Evolutionary conservation across 768 basidiomycete species (phyloP), one percentile per base, ranked within the genome.

Genomic region (Amanita molliuscula): DNA sequence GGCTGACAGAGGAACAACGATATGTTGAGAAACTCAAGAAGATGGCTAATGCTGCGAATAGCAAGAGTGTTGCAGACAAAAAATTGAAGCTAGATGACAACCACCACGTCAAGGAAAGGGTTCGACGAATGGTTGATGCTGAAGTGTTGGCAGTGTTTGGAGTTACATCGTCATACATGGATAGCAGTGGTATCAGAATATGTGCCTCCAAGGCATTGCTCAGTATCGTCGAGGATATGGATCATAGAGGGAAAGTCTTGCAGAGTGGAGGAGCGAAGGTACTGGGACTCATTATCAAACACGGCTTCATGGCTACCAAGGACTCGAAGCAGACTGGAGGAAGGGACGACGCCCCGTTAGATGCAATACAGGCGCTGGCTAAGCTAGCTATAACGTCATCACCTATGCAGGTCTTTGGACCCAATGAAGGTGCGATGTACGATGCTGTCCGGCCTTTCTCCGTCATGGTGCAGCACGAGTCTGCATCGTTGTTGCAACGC

Each of bases 301-400:
- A 70, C 16, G 61, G 68, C 2, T 48, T 73, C 20, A 62, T 72
- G n/a, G 38, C 64, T 9, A 55, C 67, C 15, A 56, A 60, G 6
- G 47, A 56, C 16, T 58, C 61, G 20, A 54, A 51, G 9, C 51
- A 59, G 38, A 48, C 64, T 25, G 52, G 61, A 23, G 58, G 63
- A 35, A 53, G 78, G 10, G 76, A 77, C 38, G 58, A 65, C 4
- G 55, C 68, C 0, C 71, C 76, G 42, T 67, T 91, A 10, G 69
- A 77, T 15, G 73, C 91, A 1, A 78, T 89, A 23, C 95, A 98
- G 63, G 93, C 92, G 2, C 69, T 96, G 23, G 89, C 93, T 13
- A 96, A 97, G 61, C 80, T 99, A 23, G 72, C 89, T 40, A 98
- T 98, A 58, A 97, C 95, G 1, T 76, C 92, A 2, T 82, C 92